Base-by-base conservation (phyloP, 1,139 yeast species). In the Nakaseomyces kungkrabaensis region DNA sequence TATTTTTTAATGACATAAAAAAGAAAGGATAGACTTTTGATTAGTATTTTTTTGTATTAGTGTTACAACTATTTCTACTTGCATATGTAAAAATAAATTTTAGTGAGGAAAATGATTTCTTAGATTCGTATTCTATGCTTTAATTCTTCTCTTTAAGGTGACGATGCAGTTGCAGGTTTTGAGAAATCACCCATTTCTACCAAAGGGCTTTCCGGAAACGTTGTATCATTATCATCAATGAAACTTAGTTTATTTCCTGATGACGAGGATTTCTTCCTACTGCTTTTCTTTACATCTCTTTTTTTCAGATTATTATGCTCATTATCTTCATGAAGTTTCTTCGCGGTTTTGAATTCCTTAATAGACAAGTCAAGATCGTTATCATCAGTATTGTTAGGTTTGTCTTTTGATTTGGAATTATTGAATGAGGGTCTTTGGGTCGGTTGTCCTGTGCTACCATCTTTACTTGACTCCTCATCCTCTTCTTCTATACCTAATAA, bases 401-500 rank as follows among this genome's bases (percentile, higher is more conserved):
- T 26, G 24, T 37, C 45, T 11, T 38, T 26, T 22, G 17, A 6
- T 11, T 45, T 38, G 32, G 25, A 17, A 34, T 37, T 26, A 9
- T 36, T 17, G 10, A 22, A n/a, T 11, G 13, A 8, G 11, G 31
- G 26, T 32, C 11, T 26, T 24, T 37, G 27, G n/a, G 17, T 29
- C 31, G 26, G 36, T 17, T 43, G 32, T 25, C 43, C 26, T 13
- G 33, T 25, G 48, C 42, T 34, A 4, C 17, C 27, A 25, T 38
- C 42, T 25, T 24, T 38, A 11, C 48, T 38, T 37, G 34, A 31
- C 10, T 25, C 37, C 13, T 50, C 55, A 9, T 51, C 52, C n/a
- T 57, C 60, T 37, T 64, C 65, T 24, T 66, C 68, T 26, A 67
- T 68, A 8, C 72, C 72, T 33, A 70, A 48, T 8, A 70, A 50